Evolutionary conservation across 2,329 filamentous ascomycete species (phyloP), one percentile per base, ranked within the genome.

Genomic region (Xylaria sp.): DNA sequence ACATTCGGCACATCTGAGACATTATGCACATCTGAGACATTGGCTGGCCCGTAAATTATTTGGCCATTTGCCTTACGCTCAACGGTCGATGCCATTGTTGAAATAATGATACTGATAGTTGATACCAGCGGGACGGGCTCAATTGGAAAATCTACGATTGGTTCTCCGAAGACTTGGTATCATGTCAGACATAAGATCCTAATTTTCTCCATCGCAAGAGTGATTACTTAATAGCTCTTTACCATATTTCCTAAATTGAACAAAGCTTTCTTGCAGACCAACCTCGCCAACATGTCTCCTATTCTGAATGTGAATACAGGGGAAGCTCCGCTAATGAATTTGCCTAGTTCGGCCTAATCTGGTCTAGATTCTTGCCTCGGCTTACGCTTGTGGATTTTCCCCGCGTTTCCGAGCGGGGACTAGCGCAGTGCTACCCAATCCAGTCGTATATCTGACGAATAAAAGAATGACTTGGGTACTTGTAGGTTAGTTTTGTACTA

Each of bases 1-100:
- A 84, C 39, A 12, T 77, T 72, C 0, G 83, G 83, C 3, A 84
- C 65, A 1, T 77, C 65, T n/a, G n/a, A n/a, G n/a, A n/a, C n/a
- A n/a, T n/a, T n/a, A n/a, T n/a, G n/a, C 9, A 80, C 60, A n/a
- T n/a, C n/a, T n/a, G n/a, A n/a, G 4, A 70, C 67, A 46, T 77
- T 71, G 34, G 73, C 74, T 1, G 80, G 70, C 46, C 76, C 76
- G 71, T 83, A 84, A 56, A 83, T 79, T 72, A 79, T 79, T 43
- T 71, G 65, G 70, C 80, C 72, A 46, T 76, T 73, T 10, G 72
- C 62, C 28, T 71, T 75, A n/a, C 69, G 72, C 50, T 79, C 73
- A 7, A 75, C 66, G 20, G 69, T 76, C 36, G 73, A 76, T 0
- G 74, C 69, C 78, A 80, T 80, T 0, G 61, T 66, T 50, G n/a